Evolutionary conservation across 163 green algal genomes (phyloP), one percentile per base, ranked within the genome.

Genomic region (Chlamydomonas reinhardtii): DNA sequence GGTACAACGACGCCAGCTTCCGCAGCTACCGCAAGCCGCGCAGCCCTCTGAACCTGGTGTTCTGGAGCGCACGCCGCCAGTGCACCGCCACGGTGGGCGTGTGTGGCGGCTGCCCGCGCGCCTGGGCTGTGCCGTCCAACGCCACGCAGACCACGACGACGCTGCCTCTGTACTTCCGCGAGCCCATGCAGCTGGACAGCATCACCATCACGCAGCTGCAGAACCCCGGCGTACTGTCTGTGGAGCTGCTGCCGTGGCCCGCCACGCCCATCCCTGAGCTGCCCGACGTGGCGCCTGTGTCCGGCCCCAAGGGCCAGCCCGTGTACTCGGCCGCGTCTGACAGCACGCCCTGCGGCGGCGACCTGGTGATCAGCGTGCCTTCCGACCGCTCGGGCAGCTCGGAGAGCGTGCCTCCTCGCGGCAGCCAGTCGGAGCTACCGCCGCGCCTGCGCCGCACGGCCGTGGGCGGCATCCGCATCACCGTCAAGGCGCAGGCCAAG

Each of bases 181-280:
- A 86, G 56, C 79, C 79, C 35, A 62, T 72, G 43, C 72, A 79
- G 73, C 73, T 79, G 14, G 73, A 79, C 52, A 17, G 48, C 17
- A 79, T 79, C 73, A 31, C 34, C 37, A 68, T 79, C 48, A 68
- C n/a, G 1, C 48, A 79, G 73, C 31, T 81, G 22, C 54, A 81
- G 54, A 71, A 56, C 22, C 74, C 74, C 54, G 74, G 74, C 54
- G 54, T 81, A 3, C 5, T 71, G 6, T 22, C 14, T 11, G 56
- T 81, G 20, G 74, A 81, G 29, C 74, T 81, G 54, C 74, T 81
- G 54, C 54, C 54, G 17, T 81, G 74, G 74, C 74, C 74, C 54
- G 74, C 74, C 20, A 34, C 54, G 20, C 22, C 20, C 31, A 81
- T 81, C n/a, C 54, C 56, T 3, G 54, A 59, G 19, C 32, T 81